Evolutionary conservation across 176 grass and related monocot genomes (phyloP), one percentile per base, ranked within the genome.

Genomic region (Aechmea fasciata): DNA sequence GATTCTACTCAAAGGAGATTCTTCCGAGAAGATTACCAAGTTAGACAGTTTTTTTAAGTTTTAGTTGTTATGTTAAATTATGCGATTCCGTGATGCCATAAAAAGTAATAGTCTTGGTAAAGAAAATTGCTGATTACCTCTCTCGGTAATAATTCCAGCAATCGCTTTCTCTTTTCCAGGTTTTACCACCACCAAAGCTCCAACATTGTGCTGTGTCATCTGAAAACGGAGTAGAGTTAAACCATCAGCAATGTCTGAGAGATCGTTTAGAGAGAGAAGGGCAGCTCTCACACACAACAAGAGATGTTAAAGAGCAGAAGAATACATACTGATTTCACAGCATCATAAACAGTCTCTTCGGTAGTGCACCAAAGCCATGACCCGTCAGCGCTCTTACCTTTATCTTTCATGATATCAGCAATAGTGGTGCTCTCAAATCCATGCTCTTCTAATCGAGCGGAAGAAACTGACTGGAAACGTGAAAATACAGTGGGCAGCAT

Each of bases 151-250:
- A 82, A 99, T 99, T 28, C 95, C 95, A 63, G 90, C 90, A 73
- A 99, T 77, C 67, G 69, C 11, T 73, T 88, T 86, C 48, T 93
- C 77, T 54, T 85, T 26, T 75, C 87, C 90, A 57, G 95, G 82
- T 79, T 93, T 99, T 64, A 99, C 78, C 3, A 99, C 95, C 66
- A 99, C 90, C 78, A 99, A 69, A 78, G 95, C 95, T 75, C 95
- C 95, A 55, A 99, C 95, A 9, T 94, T 99, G 87, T 99, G 84
- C 61, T 99, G 90, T 0, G 95, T 99, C 95, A 99, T 99, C 95
- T 99, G 52, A 57, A 51, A 69, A 51, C 12, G 51, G 62, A 51
- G 18, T 14, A 41, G 13, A 22, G 70, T 61, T 63, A 7, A 87
- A 59, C 49, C 19, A 67, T 25, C 22, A 72, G 3, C 47, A 13